phyloP scores from a whole-genome alignment of 2,329 filamentous ascomycete species.

The Ceratocystis destructans region DNA sequence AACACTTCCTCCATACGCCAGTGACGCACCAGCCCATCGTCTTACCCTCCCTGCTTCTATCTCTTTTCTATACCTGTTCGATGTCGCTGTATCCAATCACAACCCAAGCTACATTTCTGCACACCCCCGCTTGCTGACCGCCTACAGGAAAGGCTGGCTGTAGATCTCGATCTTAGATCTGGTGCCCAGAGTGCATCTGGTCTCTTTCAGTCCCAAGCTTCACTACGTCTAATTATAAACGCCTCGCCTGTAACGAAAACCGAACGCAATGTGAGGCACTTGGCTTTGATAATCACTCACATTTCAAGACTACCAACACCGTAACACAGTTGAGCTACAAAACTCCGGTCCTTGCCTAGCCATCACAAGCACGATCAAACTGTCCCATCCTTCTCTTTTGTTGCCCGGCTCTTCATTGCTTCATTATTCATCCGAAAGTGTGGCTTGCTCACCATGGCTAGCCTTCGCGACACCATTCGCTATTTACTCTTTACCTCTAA shows the following conservation, averaged over 20 bases:
- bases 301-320: not conserved
- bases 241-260: not conserved
- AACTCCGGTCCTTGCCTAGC: no score
- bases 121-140: not conserved
- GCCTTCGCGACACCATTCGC: slow-evolving; percentile 19
- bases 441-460: slow-evolving; percentile 7
- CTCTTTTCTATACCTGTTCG: not conserved
- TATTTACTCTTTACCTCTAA: slow-evolving; percentile 32
- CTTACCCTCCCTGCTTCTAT: not conserved
- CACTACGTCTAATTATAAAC: not conserved
- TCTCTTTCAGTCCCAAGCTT: not conserved
- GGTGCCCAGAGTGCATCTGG: not conserved
- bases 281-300: slow-evolving; percentile 1
- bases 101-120: not conserved
- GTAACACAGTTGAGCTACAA: not conserved
- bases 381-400: not conserved
- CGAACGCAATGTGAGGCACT: not conserved
- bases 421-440: not conserved
- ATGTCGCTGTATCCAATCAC: not conserved
- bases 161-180: not conserved
- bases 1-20: not conserved
- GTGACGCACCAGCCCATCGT: not conserved
- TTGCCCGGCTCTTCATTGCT: not conserved
- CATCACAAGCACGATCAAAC: not conserved
- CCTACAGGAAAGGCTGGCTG: not conserved